phyloP scores from a whole-genome alignment of 768 basidiomycete genomes.

The Symmetrospora coprosmae region DNA sequence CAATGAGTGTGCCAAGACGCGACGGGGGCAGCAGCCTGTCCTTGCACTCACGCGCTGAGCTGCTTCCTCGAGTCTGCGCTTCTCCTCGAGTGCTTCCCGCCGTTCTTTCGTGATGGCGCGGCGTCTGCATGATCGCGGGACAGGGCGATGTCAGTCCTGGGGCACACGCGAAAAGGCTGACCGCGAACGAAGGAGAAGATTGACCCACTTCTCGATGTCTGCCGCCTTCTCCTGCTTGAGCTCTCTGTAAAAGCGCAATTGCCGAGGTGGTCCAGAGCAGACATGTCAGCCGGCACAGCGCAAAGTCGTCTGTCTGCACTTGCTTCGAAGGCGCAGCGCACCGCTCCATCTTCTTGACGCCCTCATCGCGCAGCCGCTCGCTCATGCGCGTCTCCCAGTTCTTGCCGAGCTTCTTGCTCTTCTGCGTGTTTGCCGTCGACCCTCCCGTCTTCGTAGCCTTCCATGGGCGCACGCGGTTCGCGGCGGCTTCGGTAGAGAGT shows the following conservation, averaged over 20 bases:
- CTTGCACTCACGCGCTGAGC: constrained; percentile 23
- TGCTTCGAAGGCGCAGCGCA: constrained; percentile 2
- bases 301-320: background rate
- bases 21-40: background rate
- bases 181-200: background rate
- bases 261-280: background rate
- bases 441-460: background rate
- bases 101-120: constrained; percentile 24
- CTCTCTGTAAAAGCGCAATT: constrained; percentile 17
- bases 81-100: constrained; percentile 28
- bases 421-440: constrained; percentile 23
- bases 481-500: constrained; percentile 6
- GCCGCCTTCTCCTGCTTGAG: constrained; percentile 29
- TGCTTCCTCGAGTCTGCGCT: constrained; percentile 28
- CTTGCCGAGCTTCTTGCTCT: constrained; percentile 21
- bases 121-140: constrained; percentile 5
- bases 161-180: background rate
- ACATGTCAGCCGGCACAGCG: background rate
- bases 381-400: constrained; percentile 25
- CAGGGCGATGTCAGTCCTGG: background rate
- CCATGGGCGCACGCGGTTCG: constrained; percentile 13
- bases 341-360: constrained; percentile 30
- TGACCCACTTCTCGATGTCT: constrained; percentile 22
- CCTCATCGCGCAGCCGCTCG: constrained; percentile 23
- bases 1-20: background rate